Evolutionary conservation across 306 rosid species (phyloP).

Genomic region (Rosa multiflora): DNA sequence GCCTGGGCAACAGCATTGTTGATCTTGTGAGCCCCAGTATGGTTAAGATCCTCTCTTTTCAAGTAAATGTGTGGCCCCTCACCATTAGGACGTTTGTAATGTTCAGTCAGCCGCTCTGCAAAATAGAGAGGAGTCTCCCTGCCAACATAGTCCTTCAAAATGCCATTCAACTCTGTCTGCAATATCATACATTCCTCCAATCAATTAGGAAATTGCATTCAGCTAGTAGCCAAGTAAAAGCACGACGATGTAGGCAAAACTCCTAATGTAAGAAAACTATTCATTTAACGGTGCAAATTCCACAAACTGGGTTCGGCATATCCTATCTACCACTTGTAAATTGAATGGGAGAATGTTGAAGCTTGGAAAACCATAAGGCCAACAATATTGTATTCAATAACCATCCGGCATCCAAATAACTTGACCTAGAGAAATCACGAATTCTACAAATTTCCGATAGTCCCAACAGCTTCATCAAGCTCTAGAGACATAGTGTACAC

Average conservation of each 20-base stretch:
- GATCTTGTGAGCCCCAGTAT: slow-evolving; percentile 97
- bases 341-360: not conserved
- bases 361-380: not conserved
- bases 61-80: slow-evolving; percentile 85
- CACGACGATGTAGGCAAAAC: not conserved
- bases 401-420: too few species aligned
- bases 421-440: too few species aligned
- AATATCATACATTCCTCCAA: slow-evolving; percentile 6
- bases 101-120: slow-evolving; percentile 92
- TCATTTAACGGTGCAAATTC: not conserved
- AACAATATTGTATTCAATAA: not conserved
- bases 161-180: slow-evolving; percentile 73
- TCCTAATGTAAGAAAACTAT: not conserved
- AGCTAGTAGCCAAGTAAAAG: not conserved
- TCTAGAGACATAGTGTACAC: too few species aligned
- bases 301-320: not conserved
- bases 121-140: slow-evolving; percentile 93
- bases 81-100: slow-evolving; percentile 73
- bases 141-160: slow-evolving; percentile 90
- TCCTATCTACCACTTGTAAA: not conserved
- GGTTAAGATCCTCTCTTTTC: slow-evolving; percentile 99
- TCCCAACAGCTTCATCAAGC: too few species aligned
- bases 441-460: not conserved
- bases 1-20: slow-evolving; percentile 97
- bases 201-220: not conserved